Percentiles rank a stretch among this genome's conserved stretches.
phyloP scores from a whole-genome alignment of 2,329 filamentous ascomycete species.

The Nectriaceae sp. region DNA sequence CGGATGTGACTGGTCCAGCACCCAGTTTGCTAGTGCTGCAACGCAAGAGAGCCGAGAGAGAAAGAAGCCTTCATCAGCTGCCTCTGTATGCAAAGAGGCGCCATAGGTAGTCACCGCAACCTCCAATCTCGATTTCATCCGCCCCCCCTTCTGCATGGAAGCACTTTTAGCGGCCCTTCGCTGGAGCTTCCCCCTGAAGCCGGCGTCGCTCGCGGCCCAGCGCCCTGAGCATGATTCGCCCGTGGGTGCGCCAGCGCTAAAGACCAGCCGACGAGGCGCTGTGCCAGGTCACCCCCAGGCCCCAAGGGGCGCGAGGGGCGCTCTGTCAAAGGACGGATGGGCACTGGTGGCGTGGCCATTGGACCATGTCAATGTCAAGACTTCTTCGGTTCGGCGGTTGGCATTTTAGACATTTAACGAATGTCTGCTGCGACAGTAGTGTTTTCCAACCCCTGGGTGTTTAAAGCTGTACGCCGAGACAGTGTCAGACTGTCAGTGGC shows the following conservation, averaged over 20 bases:
- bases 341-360: not conserved
- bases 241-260: constrained; percentile 11
- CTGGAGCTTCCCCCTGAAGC: constrained; percentile 24
- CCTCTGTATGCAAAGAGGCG: not conserved
- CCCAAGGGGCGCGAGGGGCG: not conserved
- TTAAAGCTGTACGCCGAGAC: not conserved
- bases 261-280: constrained; percentile 25
- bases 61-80: not conserved
- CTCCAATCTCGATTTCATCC: constrained; percentile 26
- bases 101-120: constrained; percentile 3
- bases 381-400: not conserved
- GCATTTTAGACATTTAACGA: not conserved
- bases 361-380: not conserved
- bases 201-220: constrained; percentile 6
- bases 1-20: not conserved
- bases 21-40: not conserved
- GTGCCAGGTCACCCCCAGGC: constrained; percentile 11
- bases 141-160: constrained; percentile 11
- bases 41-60: constrained; percentile 5
- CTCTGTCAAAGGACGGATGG: not conserved
- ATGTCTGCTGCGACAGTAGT: not conserved
- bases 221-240: constrained; percentile 18
- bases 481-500: no score
- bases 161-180: constrained; percentile 10
- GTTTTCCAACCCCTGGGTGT: not conserved